Evolutionary conservation across 345 rosid genomes (phyloP), one percentile per base, ranked within the genome.

Genomic region (Moringa oleifera): DNA sequence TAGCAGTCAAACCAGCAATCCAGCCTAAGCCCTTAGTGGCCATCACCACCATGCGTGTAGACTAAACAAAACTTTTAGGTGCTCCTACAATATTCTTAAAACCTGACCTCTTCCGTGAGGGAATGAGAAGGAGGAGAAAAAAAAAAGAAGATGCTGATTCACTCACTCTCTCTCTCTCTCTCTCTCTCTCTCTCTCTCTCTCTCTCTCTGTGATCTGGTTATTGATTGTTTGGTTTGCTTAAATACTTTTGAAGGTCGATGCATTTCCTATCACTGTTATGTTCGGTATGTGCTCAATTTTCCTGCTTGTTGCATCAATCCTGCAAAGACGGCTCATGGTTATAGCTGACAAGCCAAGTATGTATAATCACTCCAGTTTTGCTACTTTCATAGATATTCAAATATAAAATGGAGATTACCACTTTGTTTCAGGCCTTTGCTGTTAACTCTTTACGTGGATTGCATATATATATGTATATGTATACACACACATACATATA

Each of bases 261-360:
- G 99, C 89, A 20, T 90, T 85, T 71, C 96, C 99, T 45, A 94
- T 94, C 65, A 85, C 92, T 9, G 85, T 90, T 21, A 94, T 90
- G 99, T 90, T 94, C 25, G 96, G 97, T 23, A 90, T 90, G 99
- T 94, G 97, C 85, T 90, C 97, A 0, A 80, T 86, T 72, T 94
- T 94, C 87, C 97, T 94, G 73, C 83, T 90, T n/a, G 80, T 94
- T 69, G 97, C 99, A 41, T 85, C 86, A 25, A 59, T 90, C 74
- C 68, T 88, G 78, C 96, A 94, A 74, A 83, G 89, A 71, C 85
- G 95, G 69, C 87, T 94, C 54, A 77, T 86, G 91, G 72, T 74
- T 66, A 82, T 90, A 70, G 70, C 82, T 28, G 96, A 88, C 20
- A 94, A 77, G 75, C 80, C 95, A 66, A 94, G 99, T 90, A 77